phyloP scores from a whole-genome alignment of 768 basidiomycete species.

The Kwoniella sp. region DNA sequence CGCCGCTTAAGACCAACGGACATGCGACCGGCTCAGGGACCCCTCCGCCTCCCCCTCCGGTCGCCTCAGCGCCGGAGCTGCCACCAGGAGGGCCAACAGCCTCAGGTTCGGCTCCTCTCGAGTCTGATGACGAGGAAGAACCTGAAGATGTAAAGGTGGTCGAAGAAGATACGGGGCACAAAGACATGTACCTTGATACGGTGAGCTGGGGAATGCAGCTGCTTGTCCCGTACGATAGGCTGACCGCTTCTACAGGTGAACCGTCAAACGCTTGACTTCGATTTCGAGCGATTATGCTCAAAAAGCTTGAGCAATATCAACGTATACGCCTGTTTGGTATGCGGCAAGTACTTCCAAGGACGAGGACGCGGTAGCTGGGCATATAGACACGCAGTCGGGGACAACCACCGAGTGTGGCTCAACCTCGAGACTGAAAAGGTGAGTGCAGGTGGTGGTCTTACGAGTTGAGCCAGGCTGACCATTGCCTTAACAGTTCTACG shows the following conservation, averaged over 20 bases:
- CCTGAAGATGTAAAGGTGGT: conserved; percentile 29
- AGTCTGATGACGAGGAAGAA: conserved; percentile 44
- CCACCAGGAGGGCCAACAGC: conserved; percentile 56
- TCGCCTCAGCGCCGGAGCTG: conserved; percentile 59
- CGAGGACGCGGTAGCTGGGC: conserved; percentile 89
- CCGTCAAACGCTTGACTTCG: conserved; percentile 85
- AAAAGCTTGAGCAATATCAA: conserved; percentile 95
- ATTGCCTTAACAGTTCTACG: conserved; percentile 68
- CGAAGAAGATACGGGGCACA: conserved; percentile 52
- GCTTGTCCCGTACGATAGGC: background rate
- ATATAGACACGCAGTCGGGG: conserved; percentile 93
- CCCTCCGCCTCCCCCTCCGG: conserved; percentile 60
- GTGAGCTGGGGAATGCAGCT: conserved; percentile 53
- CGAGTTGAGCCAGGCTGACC: background rate
- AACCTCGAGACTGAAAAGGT: conserved; percentile 92
- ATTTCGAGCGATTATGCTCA: conserved; percentile 98
- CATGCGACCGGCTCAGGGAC: conserved; percentile 57
- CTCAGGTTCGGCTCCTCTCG: conserved; percentile 60
- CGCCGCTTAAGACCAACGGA: conserved; percentile 54
- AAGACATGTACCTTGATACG: conserved; percentile 92
- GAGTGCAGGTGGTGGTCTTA: conserved; percentile 22
- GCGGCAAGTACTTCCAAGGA: conserved; percentile 98
- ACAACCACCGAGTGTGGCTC: conserved; percentile 97
- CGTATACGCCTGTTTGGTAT: conserved; percentile 93
- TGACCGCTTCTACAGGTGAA: conserved; percentile 64